Evolutionary conservation across 441 rosid species (phyloP).

Genomic region (Hypseocharis bilobata): DNA sequence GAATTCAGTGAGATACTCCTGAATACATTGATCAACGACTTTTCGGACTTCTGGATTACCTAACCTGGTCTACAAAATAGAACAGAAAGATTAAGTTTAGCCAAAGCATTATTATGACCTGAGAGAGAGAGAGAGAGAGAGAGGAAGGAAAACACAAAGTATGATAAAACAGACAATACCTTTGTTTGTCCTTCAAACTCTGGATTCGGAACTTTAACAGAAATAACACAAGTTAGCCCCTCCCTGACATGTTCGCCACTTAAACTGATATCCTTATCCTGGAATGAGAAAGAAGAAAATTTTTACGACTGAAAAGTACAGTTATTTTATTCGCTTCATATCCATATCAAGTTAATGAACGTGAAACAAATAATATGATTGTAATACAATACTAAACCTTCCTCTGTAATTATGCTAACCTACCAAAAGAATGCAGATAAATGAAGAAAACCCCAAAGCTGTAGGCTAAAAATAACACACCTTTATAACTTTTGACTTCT

Average conservation of each 20-base stretch:
- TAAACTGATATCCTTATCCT: slow-evolving; percentile 86
- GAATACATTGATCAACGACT: slow-evolving; percentile 85
- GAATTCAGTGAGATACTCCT: slow-evolving; percentile 86
- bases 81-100: neutral
- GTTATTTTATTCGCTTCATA: neutral
- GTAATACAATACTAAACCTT: neutral
- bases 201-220: slow-evolving; percentile 91
- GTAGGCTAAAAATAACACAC: slow-evolving; percentile 30
- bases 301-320: slow-evolving; percentile 12
- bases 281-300: slow-evolving; percentile 21
- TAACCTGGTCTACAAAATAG: slow-evolving; percentile 65
- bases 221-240: slow-evolving; percentile 84
- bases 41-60: slow-evolving; percentile 98
- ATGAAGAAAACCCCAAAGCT: slow-evolving; percentile 1
- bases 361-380: neutral
- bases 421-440: neutral
- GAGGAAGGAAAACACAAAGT: neutral
- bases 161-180: slow-evolving; percentile 40
- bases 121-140: no score
- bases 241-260: slow-evolving; percentile 98
- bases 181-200: slow-evolving; percentile 99
- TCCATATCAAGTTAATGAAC: neutral
- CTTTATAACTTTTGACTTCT: slow-evolving; percentile 77
- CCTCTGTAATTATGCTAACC: neutral
- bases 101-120: neutral